Conservation (phyloP, 768 basidiomycete genomes). For the Rhizopogon vinicolor region DNA sequence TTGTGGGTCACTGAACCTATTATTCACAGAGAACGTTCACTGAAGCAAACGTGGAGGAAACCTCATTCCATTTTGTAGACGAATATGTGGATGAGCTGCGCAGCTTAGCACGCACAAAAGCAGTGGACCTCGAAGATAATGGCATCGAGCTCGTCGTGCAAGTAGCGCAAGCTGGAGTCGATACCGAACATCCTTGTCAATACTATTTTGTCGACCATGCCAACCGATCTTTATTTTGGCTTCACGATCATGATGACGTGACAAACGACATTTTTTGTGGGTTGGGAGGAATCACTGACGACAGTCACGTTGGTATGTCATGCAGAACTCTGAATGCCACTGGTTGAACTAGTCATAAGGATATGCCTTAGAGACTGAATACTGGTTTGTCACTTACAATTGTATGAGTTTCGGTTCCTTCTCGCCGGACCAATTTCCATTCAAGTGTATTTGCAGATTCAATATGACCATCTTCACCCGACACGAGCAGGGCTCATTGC, state of each 20-base stretch:
- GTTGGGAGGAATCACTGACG: background rate
- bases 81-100: background rate
- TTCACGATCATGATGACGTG: background rate
- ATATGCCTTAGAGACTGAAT: conserved; percentile 1
- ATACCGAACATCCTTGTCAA: background rate
- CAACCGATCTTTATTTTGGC: background rate
- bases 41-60: background rate
- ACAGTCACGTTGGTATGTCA: conserved; percentile 1
- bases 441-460: background rate
- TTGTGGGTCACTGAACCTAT: background rate
- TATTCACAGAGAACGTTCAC: background rate
- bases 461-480: background rate
- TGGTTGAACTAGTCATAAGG: background rate
- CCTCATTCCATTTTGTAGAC: background rate
- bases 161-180: background rate
- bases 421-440: background rate
- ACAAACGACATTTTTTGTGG: background rate
- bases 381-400: conserved; percentile 2
- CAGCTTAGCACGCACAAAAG: background rate
- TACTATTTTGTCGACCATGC: conserved; percentile 5
- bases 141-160: background rate
- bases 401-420: background rate
- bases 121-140: background rate
- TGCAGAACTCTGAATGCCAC: background rate
- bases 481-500: conserved; percentile 1